These are phyloP conservation scores for Fusarium sp. DNA, from an alignment of 2,329 filamentous ascomycete species.

Conservation along the genomic window DNA sequence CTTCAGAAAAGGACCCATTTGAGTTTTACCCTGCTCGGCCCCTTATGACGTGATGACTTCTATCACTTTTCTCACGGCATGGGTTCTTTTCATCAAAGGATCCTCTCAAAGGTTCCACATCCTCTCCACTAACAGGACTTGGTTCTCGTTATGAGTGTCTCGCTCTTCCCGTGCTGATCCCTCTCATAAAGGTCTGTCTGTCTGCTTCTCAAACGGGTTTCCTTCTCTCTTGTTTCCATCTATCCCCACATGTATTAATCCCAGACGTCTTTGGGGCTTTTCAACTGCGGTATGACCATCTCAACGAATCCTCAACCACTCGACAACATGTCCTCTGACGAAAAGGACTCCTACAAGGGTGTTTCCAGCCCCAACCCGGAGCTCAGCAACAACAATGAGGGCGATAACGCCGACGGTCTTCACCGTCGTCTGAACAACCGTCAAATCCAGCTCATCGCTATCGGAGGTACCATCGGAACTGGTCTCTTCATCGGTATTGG, in stretches of 20 bases:
- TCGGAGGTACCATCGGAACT: conserved; percentile 33
- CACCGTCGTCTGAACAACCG: conserved; percentile 39
- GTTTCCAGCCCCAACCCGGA: conserved; percentile 9
- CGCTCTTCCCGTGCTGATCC: conserved; percentile 3
- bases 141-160: conserved; percentile 1
- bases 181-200: conserved; percentile 18
- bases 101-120: conserved; percentile 15
- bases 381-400: conserved; percentile 7
- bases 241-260: conserved; percentile 23
- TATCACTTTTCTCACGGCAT: background rate
- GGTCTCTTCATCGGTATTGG: conserved; percentile 37
- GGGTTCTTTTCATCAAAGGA: conserved; percentile 12
- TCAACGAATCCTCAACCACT: conserved; percentile 3
- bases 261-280: conserved; percentile 13
- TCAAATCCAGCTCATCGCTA: conserved; percentile 35
- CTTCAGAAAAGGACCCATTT: conserved; percentile 10
- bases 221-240: background rate
- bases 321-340: conserved; percentile 32
- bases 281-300: conserved; percentile 6
- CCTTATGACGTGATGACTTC: conserved; percentile 33
- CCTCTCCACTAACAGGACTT: conserved; percentile 12
- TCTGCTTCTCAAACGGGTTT: background rate
- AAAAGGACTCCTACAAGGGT: conserved; percentile 33
- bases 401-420: conserved; percentile 25
- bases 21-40: background rate